Evolutionary conservation across 805 yeast species (phyloP).

Genomic region (Komagataella phaffii): DNA sequence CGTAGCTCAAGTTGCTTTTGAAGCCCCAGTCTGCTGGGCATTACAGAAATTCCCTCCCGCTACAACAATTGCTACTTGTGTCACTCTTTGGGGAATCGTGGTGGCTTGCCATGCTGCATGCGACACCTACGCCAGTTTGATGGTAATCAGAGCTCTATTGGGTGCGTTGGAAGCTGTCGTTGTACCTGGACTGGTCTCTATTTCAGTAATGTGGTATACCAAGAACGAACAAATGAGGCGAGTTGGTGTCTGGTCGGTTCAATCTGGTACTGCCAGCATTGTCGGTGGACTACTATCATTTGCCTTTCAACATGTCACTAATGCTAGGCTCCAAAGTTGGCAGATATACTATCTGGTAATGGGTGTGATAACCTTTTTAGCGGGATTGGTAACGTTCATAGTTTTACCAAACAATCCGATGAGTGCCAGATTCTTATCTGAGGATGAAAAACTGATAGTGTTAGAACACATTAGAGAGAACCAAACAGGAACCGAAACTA

Average conservation of each 20-base stretch:
- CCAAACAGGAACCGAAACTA: slow-evolving; percentile 49
- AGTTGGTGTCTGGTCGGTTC: slow-evolving; percentile 21
- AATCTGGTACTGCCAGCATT: slow-evolving; percentile 27
- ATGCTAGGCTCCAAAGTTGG: slow-evolving; percentile 35
- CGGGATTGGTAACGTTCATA: slow-evolving; percentile 30
- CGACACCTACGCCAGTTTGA: slow-evolving; percentile 34
- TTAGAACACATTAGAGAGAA: slow-evolving; percentile 45
- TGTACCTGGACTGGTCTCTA: slow-evolving; percentile 19
- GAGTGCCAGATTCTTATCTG: slow-evolving; percentile 25
- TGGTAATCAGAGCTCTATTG: slow-evolving; percentile 38
- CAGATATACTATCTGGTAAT: slow-evolving; percentile 44
- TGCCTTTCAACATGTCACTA: slow-evolving; percentile 38
- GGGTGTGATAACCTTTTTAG: slow-evolving; percentile 36
- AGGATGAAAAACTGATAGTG: slow-evolving; percentile 30
- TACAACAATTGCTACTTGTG: slow-evolving; percentile 31
- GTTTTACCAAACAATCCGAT: slow-evolving; percentile 38
- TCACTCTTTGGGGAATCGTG: slow-evolving; percentile 40
- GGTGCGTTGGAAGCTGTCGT: slow-evolving; percentile 23
- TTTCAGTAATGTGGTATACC: slow-evolving; percentile 20
- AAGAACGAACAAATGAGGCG: slow-evolving; percentile 17
- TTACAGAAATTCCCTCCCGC: slow-evolving; percentile 42
- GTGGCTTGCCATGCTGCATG: slow-evolving; percentile 40
- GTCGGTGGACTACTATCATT: slow-evolving; percentile 33
- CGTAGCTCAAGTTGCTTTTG: slow-evolving; percentile 31
- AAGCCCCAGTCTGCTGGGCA: slow-evolving; percentile 26